Evolutionary conservation across 2,329 filamentous ascomycete species (phyloP), one percentile per base, ranked within the genome.

Genomic region (Penicillium sp.): DNA sequence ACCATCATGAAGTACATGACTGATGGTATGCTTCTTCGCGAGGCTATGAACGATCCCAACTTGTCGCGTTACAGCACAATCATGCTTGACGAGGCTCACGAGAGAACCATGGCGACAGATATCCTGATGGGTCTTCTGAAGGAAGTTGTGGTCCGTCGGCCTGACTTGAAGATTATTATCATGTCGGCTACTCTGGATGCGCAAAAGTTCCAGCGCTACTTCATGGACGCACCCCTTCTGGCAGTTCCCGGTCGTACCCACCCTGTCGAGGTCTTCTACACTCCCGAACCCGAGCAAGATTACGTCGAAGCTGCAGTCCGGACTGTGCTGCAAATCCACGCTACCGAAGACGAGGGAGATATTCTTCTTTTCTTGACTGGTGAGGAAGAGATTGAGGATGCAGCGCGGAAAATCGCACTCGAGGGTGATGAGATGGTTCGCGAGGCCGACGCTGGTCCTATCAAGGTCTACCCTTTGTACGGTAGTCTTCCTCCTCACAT

Each of bases 1-100:
- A 99, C 94, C 1, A 85, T 95, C 59, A 85, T 99, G 72, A 99
- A 99, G 81, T 99, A 99, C 81, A 99, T 99, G 94, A 99, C 95
- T 43, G 94, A 99, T 71, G 95, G 95, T 85, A 97, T 99, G 89
- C 86, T 99, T 68, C 82, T 97, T 69, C 83, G 94, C 69, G 94
- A 99, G 77, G 92, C 94, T 55, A 96, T 99, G 87, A 88, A 97
- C 76, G 94, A 99, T 74, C 90, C 92, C 70, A 85, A 95, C 66
- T 85, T 99, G 77, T 88, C 84, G 49, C 89, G 92, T 53, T 99
- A 99, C 78, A 94, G 91, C 80, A 95, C 90, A 69, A 97, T 99
- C 72, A 97, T 99, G 76, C 88, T 99, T 60, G 94, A 99, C 74
- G 94, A 99, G 76, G 94, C 95, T 53, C 94, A 99, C 85, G 94